Evolutionary conservation across 179 eudicot species (phyloP), one percentile per base, ranked within the genome.

Genomic region (Amaranthus tricolor): DNA sequence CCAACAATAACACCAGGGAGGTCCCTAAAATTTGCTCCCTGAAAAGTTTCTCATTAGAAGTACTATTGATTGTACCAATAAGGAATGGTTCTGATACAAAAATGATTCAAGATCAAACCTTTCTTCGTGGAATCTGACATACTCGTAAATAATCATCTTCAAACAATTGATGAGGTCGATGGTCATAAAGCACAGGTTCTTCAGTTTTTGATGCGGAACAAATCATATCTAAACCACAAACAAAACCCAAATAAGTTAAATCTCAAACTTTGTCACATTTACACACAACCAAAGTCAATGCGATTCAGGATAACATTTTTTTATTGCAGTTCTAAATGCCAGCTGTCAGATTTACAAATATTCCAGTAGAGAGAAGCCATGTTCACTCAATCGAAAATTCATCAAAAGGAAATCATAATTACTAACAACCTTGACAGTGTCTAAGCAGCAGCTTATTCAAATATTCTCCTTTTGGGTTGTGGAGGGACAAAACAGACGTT

Each of bases 1-100:
- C 91, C 91, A 66, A 93, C 95, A 48, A 89, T 47, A 55, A 95
- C 63, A 16, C 99, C 99, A 54, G 97, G 93, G 71, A 93, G 88
- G 81, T 93, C 98, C 81, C 99, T 82, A 73, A 93, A 90, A 79
- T 89, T 95, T 55, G 97, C 99, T 67, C 99, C 99, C 94, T 92
- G 74, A 62, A 13, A 76, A 65, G 48, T 15, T 74, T 54, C 63
- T 52, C 12, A 59, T 57, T 84, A 53, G 62, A 70, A 56, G 65
- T 17, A 73, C 45, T 48, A 48, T 51, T 66, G 47, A 76, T 66
- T 19, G 24, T 24, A 55, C 56, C 48, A 54, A 71, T 76, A 15
- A n/a, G 44, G 55, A 49, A 8, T 58, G 47, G 50, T 2, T 51
- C 47, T 21, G 64, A 21, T 77, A 65, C 61, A 20, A 57, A 17